Base-by-base conservation (phyloP, 257 asterid species). In the Nicotiana tomentosiformis region DNA sequence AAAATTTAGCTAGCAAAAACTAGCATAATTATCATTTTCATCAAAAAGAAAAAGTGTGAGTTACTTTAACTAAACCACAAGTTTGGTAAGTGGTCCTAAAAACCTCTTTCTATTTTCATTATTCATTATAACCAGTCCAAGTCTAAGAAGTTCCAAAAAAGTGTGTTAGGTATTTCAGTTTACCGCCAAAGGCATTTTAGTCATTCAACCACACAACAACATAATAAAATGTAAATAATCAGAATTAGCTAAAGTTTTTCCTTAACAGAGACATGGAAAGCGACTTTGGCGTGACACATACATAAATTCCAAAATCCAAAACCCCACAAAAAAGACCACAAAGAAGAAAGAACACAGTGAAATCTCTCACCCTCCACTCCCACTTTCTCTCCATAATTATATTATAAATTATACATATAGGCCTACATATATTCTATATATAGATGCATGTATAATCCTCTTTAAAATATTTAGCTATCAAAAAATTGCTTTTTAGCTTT, bases 261-360 rank as follows among this genome's bases (percentile, higher is more conserved):
- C 87, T 85, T 77, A 83, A 90, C 88, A 83, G 88, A 88, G 90
- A 88, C 86, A 86, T 23, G 20, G 86, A 86, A 79, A 87, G 86
- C 74, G 89, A 87, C 93, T 14, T 86, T 86, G 83, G 90, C 90
- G 88, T 88, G 86, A 86, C 83, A 81, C 69, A 58, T 76, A 86
- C 80, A 88, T 84, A 33, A 84, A 65, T 81, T 49, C 61, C 74
- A 68, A 84, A 77, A 7, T 20, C 55, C 30, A 55, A 39, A 67
- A 51, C 77, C 51, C 81, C 32, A 60, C 18, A 35, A 33, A 46
- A 37, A 57, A 11, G 68, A 51, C 10, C 35, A 79, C 77, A 69
- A 43, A 1, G 49, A 43, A 43, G 49, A 43, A 43, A 11, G 68
- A 39, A 12, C 46, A 79, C 67, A 69, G n/a, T 57, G 30, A 29